A percentile compares a stretch with the other conserved stretches of the same genome.
These are phyloP conservation scores for Geotrichum candidum DNA, from an alignment of 1,139 yeast genomes.

Conservation along the genomic window DNA sequence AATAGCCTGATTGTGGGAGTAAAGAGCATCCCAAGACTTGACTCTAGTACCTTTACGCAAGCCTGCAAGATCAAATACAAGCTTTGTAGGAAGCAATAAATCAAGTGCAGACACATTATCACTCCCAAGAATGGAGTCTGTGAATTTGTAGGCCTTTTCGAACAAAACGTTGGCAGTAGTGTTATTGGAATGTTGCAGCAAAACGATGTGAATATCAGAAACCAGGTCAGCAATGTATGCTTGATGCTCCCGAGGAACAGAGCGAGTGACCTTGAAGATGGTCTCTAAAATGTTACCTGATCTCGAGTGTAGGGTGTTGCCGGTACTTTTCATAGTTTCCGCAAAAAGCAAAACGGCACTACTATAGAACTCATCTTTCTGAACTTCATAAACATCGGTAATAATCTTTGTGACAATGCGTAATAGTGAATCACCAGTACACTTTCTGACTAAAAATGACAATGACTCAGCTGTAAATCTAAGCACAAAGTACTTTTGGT, in stretches of 20 bases:
- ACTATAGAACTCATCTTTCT: constrained; percentile 44
- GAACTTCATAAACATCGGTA: constrained; percentile 37
- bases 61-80: constrained; percentile 32
- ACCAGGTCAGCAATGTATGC: constrained; percentile 20
- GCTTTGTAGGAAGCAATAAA: constrained; percentile 17
- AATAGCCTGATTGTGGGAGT: constrained; percentile 11
- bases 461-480: constrained; percentile 89
- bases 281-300: constrained; percentile 44
- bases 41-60: constrained; percentile 39
- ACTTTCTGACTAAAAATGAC: constrained; percentile 73
- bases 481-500: constrained; percentile 56
- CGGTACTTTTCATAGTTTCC: constrained; percentile 71
- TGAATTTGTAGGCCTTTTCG: constrained; percentile 25
- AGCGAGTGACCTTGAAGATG: constrained; percentile 21
- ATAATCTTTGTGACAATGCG: constrained; percentile 49
- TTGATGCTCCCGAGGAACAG: constrained; percentile 19
- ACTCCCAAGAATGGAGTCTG: constrained; percentile 17
- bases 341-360: constrained; percentile 59
- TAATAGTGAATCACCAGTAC: constrained; percentile 46
- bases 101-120: constrained; percentile 10
- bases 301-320: constrained; percentile 69
- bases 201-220: constrained; percentile 32
- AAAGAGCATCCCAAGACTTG: constrained; percentile 31
- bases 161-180: constrained; percentile 47
- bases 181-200: constrained; percentile 56